Base-by-base conservation (phyloP, 495 filamentous ascomycete genomes). In the Aspergillus kassunensis region DNA sequence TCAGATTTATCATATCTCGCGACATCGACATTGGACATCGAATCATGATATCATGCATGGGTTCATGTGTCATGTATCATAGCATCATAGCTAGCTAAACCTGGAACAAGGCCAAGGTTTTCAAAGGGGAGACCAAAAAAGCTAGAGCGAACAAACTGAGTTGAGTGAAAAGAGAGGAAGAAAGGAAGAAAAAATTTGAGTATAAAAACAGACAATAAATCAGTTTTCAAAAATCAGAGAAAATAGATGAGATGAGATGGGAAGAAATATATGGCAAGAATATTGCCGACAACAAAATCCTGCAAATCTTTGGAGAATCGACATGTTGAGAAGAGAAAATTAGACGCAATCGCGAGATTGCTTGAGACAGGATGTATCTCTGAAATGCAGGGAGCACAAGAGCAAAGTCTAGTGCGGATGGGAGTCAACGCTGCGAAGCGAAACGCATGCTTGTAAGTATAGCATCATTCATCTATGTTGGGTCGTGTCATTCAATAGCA, bases 401-500 rank as follows among this genome's bases (percentile, higher is more conserved):
- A 46, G 16, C 31, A 37, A 40, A 24, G 41, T 39, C 41, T 16
- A 37, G 15, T 13, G 43, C 43, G 23, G 11, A n/a, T 49, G 37
- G 49, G 23, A 43, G 40, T 27, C 31, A 51, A 51, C 48, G 43
- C 51, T 52, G 51, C 41, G 49, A 49, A 50, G 27, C 39, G 30
- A 50, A 45, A 40, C 29, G 21, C 23, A 36, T 41, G 46, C 53
- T 56, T 48, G 41, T 37, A 51, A 44, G 43, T 33, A 51, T 25
- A 50, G 53, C 53, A 55, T 52, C 56, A 60, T 55, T 58, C 59
- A 49, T 59, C 40, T 62, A 58, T 61, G 49, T 56, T 57, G 43
- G 51, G 51, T 62, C 59, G 39, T 62, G 51, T 62, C 59, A 62
- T 41, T 62, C 59, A 62, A 62, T 62, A 58, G 30, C 59, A 51